Conservation (phyloP, 1,284 basidiomycete species). For the Cryptococcus sp. region DNA sequence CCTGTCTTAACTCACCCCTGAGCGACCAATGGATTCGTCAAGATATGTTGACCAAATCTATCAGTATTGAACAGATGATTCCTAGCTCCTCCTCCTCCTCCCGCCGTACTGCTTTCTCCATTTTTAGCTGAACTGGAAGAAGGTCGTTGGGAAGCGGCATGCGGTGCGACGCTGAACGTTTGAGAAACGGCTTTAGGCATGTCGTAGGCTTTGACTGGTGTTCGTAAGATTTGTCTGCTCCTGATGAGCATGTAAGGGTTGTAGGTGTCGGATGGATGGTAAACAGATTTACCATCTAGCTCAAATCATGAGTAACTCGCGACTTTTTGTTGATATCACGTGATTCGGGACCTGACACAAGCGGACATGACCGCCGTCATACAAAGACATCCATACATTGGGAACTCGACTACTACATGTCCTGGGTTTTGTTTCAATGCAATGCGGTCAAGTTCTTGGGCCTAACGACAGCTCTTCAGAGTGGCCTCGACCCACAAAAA, state of each 20-base stretch:
- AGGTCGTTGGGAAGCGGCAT: constrained; percentile 43
- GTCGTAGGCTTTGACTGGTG: constrained; percentile 1
- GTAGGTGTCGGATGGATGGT: no score
- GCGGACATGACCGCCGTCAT: no score
- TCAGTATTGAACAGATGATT: constrained; percentile 92
- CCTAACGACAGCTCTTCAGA: no score
- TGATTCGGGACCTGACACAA: no score
- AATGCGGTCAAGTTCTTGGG: no score
- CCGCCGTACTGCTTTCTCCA: constrained; percentile 48
- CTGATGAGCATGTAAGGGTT: neutral
- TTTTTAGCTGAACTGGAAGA: constrained; percentile 19
- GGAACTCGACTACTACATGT: no score
- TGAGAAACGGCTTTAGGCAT: constrained; percentile 92
- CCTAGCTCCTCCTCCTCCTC: constrained; percentile 48
- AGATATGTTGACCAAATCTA: constrained; percentile 92
- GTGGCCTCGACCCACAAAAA: no score
- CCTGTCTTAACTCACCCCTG: constrained; percentile 77
- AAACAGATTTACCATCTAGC: no score
- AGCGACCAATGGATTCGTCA: constrained; percentile 87
- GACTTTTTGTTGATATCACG: no score
- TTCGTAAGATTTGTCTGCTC: neutral
- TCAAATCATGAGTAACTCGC: no score
- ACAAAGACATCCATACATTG: no score
- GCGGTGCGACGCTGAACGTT: constrained; percentile 65
- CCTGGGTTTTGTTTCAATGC: no score